Conservation (phyloP, 768 basidiomycete species). For the Xerocomellus dryophilus region DNA sequence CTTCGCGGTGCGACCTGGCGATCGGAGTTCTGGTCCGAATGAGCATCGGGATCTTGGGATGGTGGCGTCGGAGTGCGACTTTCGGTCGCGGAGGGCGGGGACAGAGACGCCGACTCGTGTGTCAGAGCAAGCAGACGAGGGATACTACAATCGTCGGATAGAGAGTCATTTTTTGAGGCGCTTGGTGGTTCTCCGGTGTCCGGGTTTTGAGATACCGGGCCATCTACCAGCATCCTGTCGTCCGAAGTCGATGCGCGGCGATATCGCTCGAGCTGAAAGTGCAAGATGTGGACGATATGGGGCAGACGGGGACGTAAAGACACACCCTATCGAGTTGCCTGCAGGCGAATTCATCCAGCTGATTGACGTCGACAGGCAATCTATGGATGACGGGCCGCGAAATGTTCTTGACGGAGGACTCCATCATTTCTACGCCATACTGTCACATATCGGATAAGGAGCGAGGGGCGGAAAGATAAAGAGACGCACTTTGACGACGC, state of each 20-base stretch:
- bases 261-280: slow-evolving; percentile 47
- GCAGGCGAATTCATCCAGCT: slow-evolving; percentile 85
- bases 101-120: neutral
- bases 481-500: slow-evolving; percentile 73
- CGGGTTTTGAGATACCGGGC: neutral
- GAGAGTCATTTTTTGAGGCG: slow-evolving; percentile 1
- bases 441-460: slow-evolving; percentile 31
- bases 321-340: slow-evolving; percentile 80
- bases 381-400: slow-evolving; percentile 79
- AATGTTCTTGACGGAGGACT: slow-evolving; percentile 76
- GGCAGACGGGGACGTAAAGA: neutral
- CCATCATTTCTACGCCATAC: slow-evolving; percentile 88
- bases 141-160: slow-evolving; percentile 11
- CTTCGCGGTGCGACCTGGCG: slow-evolving; percentile 69
- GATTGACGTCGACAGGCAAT: slow-evolving; percentile 68
- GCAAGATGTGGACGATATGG: neutral
- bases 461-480: neutral
- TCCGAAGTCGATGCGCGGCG: slow-evolving; percentile 38
- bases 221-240: slow-evolving; percentile 30
- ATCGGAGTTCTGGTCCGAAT: slow-evolving; percentile 24
- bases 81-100: slow-evolving; percentile 3
- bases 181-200: neutral
- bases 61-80: slow-evolving; percentile 25
- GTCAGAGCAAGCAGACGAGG: neutral
- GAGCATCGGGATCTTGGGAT: slow-evolving; percentile 15